A percentile compares a stretch with the other conserved stretches of the same genome.
These are phyloP conservation scores for Anthracocystis panici-leucophaei DNA, from an alignment of 1,284 basidiomycete species.

Conservation along the genomic window DNA sequence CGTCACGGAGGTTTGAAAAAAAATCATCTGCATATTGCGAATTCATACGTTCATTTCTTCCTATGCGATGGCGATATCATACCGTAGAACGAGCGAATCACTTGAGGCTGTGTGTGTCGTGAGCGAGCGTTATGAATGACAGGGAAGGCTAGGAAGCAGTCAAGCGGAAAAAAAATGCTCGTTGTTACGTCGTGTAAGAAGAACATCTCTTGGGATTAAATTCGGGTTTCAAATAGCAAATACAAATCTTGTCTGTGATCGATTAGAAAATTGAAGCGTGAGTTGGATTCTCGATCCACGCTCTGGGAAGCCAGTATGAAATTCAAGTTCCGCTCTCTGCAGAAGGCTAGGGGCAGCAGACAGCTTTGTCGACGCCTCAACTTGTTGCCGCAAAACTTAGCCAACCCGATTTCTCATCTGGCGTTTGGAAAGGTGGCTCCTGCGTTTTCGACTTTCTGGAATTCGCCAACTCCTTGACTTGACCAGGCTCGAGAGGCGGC, in stretches of 20 bases:
- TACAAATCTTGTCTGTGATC: slow-evolving; percentile 28
- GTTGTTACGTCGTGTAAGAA: neutral
- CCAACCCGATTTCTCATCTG: slow-evolving; percentile 8
- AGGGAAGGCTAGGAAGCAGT: neutral
- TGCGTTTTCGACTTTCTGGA: slow-evolving; percentile 23
- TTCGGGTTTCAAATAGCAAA: slow-evolving; percentile 1
- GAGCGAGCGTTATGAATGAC: too few relatives aligned
- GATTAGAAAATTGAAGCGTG: slow-evolving; percentile 9
- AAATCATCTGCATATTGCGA: too few relatives aligned
- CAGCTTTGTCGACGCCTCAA: slow-evolving; percentile 3
- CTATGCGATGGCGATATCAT: too few relatives aligned
- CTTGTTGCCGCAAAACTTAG: slow-evolving; percentile 2
- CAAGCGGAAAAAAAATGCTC: neutral
- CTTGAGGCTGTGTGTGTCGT: too few relatives aligned
- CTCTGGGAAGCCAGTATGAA: slow-evolving; percentile 2
- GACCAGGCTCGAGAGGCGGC: too few relatives aligned
- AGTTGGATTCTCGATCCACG: slow-evolving; percentile 32
- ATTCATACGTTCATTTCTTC: too few relatives aligned
- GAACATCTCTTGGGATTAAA: neutral
- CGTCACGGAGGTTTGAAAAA: too few relatives aligned
- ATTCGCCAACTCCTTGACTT: slow-evolving; percentile 11
- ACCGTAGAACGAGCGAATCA: too few relatives aligned
- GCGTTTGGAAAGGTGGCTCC: slow-evolving; percentile 30
- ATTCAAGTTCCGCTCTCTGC: neutral
- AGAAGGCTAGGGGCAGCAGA: slow-evolving; percentile 22